Evolutionary conservation across 306 rosid species (phyloP).

Genomic region (Trichosanthes cucumerina): DNA sequence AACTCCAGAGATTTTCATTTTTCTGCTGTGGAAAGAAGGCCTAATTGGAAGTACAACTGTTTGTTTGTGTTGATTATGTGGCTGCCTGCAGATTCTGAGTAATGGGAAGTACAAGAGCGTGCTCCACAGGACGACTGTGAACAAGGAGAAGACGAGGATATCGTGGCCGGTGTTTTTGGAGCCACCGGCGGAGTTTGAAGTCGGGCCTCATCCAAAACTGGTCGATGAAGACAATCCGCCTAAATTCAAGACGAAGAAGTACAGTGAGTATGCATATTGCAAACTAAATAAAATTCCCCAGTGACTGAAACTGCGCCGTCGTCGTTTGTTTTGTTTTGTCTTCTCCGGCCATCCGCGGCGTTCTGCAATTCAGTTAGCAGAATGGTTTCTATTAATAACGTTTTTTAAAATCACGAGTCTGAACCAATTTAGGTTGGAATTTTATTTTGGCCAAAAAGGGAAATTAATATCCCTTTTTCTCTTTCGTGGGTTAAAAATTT

Average conservation of each 20-base stretch:
- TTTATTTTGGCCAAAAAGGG: no score
- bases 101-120: constrained; percentile 51
- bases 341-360: not conserved
- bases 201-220: constrained; percentile 29
- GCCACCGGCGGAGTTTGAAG: constrained; percentile 18
- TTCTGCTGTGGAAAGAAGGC: not conserved
- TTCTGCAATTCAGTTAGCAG: not conserved
- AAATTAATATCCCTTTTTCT: no score
- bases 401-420: no score
- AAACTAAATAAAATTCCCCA: constrained; percentile 40
- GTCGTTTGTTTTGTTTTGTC: not conserved
- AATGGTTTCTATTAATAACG: no score
- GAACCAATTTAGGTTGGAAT: no score
- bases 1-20: not conserved
- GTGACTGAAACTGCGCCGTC: not conserved
- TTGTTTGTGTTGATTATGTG: not conserved
- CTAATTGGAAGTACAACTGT: not conserved
- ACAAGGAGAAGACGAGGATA: constrained; percentile 29
- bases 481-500: no score
- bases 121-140: constrained; percentile 30
- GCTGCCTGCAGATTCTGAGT: constrained; percentile 41
- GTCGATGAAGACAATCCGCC: constrained; percentile 18
- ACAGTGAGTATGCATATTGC: constrained; percentile 23
- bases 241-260: constrained; percentile 22
- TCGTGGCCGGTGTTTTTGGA: constrained; percentile 47